Conservation (phyloP, 306 rosid genomes). For the Vachellia pachyceras region DNA sequence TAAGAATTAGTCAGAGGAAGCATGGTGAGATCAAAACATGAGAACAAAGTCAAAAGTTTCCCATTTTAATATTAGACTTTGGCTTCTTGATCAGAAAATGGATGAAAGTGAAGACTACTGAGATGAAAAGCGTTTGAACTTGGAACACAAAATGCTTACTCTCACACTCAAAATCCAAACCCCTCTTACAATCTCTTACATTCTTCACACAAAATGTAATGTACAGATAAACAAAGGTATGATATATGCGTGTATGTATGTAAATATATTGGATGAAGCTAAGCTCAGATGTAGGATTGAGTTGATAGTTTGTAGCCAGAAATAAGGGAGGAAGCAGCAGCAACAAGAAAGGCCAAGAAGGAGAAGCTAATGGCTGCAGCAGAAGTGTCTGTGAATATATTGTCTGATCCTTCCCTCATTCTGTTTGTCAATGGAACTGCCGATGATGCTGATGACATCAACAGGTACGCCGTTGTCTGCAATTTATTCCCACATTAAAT, state of each 20-base stretch:
- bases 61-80: background rate
- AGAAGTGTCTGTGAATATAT: conserved; percentile 68
- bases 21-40: background rate
- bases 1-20: background rate
- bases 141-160: background rate
- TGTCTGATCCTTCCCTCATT: conserved; percentile 70
- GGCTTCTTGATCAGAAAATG: background rate
- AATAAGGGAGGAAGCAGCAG: conserved; percentile 59
- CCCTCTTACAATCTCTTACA: background rate
- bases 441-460: conserved; percentile 78
- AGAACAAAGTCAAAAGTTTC: background rate
- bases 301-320: conserved; percentile 70
- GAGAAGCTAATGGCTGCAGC: conserved; percentile 75
- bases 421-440: conserved; percentile 70
- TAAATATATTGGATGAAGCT: background rate
- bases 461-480: conserved; percentile 77
- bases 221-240: conserved; percentile 26
- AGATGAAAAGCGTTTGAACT: background rate
- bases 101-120: background rate
- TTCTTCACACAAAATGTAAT: conserved; percentile 26
- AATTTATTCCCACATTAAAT: too few species aligned
- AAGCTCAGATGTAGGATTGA: conserved; percentile 59
- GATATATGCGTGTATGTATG: background rate
- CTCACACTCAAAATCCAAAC: background rate
- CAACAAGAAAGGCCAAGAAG: conserved; percentile 63